Evolutionary conservation across 2,329 filamentous ascomycete genomes (phyloP), one percentile per base, ranked within the genome.

Genomic region (Claviceps quebecensis): DNA sequence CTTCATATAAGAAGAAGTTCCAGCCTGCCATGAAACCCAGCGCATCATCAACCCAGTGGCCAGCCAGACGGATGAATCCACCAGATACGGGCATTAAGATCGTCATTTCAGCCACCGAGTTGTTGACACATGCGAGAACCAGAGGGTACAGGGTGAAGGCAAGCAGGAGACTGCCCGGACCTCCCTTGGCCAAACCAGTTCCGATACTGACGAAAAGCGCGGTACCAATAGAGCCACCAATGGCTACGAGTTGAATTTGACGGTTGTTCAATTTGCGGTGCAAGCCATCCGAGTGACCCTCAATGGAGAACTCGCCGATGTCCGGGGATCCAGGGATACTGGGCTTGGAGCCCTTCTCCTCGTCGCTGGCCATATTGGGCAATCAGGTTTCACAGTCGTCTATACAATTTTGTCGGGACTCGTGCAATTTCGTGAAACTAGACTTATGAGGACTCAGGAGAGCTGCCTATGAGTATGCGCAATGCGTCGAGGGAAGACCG

Each of bases 31-130:
- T 67, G 55, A 84, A 83, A 37, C 80, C 80, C 19, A 79, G 68
- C 9, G 80, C 72, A n/a, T 83, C 80, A 61, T 84, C 81, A 9
- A 79, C 77, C 76, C 79, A 84, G 57, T 79, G 70, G 29, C 80
- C 79, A 4, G 79, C 79, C 59, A 83, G 71, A 54, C 81, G 78
- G 56, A 84, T 75, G 60, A 83, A 84, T 2, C 77, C 77, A 55
- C 80, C 80, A 43, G 72, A 74, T 46, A 84, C 73, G 23, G 81
- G 81, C 71, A 81, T 79, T 55, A 75, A 76, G 39, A 72, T 71
- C 34, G 70, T 74, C 80, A 84, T 84, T 62, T 84, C 81, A 8
- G 81, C 80, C 53, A 83, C 70, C 55, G 73, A 74, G 60, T 83
- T 84, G 71, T 83, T 84, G 60, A 84, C 76, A 46, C 81, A 67